phyloP scores from a whole-genome alignment of 208 protist species.

The Leishmania gerbilli region DNA sequence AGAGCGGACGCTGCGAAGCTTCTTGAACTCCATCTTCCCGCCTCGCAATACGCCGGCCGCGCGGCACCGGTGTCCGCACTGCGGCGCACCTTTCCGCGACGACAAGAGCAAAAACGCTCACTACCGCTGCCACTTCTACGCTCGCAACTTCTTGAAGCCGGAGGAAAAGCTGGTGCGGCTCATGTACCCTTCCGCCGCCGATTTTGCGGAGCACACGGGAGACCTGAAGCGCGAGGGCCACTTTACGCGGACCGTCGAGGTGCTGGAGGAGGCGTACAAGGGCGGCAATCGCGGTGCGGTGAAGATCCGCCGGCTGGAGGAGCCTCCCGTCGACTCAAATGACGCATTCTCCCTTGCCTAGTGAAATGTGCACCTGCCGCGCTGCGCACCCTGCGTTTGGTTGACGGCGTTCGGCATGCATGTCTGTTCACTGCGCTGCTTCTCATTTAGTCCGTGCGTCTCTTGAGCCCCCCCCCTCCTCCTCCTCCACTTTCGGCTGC shows the following conservation, averaged over 20 bases:
- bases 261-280: conserved; percentile 52
- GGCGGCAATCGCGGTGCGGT: conserved; percentile 37
- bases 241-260: conserved; percentile 42
- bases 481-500: neutral
- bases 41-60: conserved; percentile 26
- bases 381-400: neutral
- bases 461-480: neutral
- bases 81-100: conserved; percentile 52
- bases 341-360: neutral
- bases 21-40: conserved; percentile 71
- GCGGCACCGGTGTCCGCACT: conserved; percentile 63
- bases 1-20: conserved; percentile 52
- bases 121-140: conserved; percentile 83
- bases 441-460: neutral
- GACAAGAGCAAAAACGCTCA: conserved; percentile 62
- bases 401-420: neutral
- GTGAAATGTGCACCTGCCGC: neutral
- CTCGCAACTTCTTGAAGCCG: conserved; percentile 51
- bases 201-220: conserved; percentile 55
- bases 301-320: conserved; percentile 42
- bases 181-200: conserved; percentile 50
- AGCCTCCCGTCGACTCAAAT: conserved; percentile 9
- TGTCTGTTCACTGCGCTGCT: neutral
- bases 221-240: conserved; percentile 37
- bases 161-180: conserved; percentile 78